A percentile compares a stretch with the other conserved stretches of the same genome.
These are phyloP conservation scores for Talaromyces ruber DNA, from an alignment of 495 filamentous ascomycete genomes.

Conservation along the genomic window DNA sequence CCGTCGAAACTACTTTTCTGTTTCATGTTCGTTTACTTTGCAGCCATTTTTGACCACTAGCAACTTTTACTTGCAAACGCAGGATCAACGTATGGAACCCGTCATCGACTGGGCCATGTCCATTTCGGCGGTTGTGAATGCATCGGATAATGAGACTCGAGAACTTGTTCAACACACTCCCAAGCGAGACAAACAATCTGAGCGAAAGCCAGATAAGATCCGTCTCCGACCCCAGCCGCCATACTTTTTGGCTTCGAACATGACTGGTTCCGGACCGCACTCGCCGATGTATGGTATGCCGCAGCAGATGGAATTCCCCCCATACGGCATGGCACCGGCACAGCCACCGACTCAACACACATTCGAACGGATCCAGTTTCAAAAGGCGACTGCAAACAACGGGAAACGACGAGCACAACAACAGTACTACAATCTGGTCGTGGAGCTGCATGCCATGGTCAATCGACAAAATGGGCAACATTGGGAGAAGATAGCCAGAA, in stretches of 20 bases:
- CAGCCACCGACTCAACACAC: conserved; percentile 44
- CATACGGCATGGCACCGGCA: conserved; percentile 23
- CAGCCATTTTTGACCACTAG: conserved; percentile 35
- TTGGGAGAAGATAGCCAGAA: conserved; percentile 72
- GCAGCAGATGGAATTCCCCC: conserved; percentile 4
- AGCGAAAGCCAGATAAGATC: conserved; percentile 65
- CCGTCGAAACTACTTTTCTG: conserved; percentile 87
- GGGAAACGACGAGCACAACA: conserved; percentile 86
- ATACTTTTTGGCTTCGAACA: conserved; percentile 27
- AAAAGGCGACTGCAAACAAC: conserved; percentile 92
- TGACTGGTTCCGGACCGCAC: not conserved
- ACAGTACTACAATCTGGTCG: conserved; percentile 87
- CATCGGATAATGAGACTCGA: conserved; percentile 64
- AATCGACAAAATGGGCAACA: conserved; percentile 28
- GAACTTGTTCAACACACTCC: conserved; percentile 93
- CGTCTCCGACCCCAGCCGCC: conserved; percentile 59
- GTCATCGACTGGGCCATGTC: conserved; percentile 68
- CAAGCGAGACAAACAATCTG: conserved; percentile 88
- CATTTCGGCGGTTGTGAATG: conserved; percentile 79
- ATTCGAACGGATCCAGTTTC: conserved; percentile 95
- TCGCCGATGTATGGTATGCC: not conserved
- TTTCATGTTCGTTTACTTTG: conserved; percentile 73
- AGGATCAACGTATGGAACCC: conserved; percentile 44
- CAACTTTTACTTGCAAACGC: conserved; percentile 37
- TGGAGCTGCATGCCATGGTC: conserved; percentile 81